Evolutionary conservation across 352 stramenopile species (phyloP).

Genomic region (Phytophthora pinifolia): DNA sequence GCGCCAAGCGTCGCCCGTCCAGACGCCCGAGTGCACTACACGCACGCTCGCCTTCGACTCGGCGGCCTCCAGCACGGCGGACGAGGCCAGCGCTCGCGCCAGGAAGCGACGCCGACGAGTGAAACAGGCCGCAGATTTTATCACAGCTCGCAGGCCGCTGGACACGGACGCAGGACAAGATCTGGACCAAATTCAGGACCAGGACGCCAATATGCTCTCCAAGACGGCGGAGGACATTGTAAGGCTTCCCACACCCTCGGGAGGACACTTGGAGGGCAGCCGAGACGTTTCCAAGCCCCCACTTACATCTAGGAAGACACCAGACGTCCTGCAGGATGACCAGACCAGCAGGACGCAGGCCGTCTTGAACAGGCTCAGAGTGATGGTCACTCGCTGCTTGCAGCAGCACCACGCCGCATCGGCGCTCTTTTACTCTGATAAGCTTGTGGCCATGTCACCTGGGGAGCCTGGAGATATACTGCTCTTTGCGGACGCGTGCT

Average conservation of each 20-base stretch:
- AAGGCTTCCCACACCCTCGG: constrained; percentile 4
- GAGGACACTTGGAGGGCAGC: constrained; percentile 11
- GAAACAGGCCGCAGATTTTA: constrained; percentile 26
- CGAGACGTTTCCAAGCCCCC: neutral
- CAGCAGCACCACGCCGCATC: constrained; percentile 51
- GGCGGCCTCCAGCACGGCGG: constrained; percentile 25
- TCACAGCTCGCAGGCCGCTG: constrained; percentile 25
- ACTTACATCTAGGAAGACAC: neutral
- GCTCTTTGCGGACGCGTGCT: constrained; percentile 80
- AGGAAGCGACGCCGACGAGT: constrained; percentile 48
- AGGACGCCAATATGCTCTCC: constrained; percentile 7
- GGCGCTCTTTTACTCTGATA: constrained; percentile 82
- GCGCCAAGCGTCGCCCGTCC: constrained; percentile 37
- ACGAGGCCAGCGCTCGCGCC: constrained; percentile 21
- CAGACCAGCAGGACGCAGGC: constrained; percentile 1
- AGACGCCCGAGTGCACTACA: constrained; percentile 46
- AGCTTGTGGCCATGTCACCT: constrained; percentile 65
- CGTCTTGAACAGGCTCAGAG: constrained; percentile 36
- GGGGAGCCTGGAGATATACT: constrained; percentile 52
- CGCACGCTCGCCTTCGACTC: constrained; percentile 50
- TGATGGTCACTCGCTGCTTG: constrained; percentile 47
- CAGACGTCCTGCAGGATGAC: neutral
- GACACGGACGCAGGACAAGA: constrained; percentile 7
- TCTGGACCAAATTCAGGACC: constrained; percentile 8
- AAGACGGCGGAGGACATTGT: constrained; percentile 12